phyloP scores from a whole-genome alignment of 441 rosid species.

The Kokia cookei region DNA sequence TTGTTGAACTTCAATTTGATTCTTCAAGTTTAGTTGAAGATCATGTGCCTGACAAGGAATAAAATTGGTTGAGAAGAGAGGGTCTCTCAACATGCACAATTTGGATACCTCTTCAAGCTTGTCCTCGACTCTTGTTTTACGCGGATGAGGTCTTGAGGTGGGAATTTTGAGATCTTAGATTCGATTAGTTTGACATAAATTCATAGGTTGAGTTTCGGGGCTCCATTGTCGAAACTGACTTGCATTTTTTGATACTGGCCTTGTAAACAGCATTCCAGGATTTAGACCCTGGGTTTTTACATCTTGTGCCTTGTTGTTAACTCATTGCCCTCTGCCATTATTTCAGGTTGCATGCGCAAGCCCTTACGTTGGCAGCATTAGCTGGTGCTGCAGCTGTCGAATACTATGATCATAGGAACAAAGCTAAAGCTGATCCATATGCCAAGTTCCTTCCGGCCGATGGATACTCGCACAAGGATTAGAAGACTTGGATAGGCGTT shows the following conservation, averaged over 20 bases:
- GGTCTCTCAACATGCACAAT: not conserved
- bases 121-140: not conserved
- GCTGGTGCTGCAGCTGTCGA: constrained; percentile 88
- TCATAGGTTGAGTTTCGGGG: not conserved
- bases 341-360: constrained; percentile 87
- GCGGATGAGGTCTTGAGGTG: too few species aligned
- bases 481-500: not conserved
- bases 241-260: not conserved
- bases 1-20: not conserved
- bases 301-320: not conserved
- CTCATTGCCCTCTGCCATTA: not conserved
- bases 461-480: constrained; percentile 43
- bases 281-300: not conserved
- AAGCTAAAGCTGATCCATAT: constrained; percentile 41
- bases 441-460: constrained; percentile 39
- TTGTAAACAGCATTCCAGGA: not conserved
- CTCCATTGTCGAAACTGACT: not conserved
- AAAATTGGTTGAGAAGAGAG: not conserved
- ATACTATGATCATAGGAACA: constrained; percentile 65
- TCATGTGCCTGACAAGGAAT: not conserved
- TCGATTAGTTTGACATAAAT: too few species aligned
- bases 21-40: not conserved
- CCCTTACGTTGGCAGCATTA: constrained; percentile 72
- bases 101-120: not conserved
- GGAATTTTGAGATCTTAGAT: too few species aligned